phyloP scores from a whole-genome alignment of 495 filamentous ascomycete species.

The Penicillium samsonianum region DNA sequence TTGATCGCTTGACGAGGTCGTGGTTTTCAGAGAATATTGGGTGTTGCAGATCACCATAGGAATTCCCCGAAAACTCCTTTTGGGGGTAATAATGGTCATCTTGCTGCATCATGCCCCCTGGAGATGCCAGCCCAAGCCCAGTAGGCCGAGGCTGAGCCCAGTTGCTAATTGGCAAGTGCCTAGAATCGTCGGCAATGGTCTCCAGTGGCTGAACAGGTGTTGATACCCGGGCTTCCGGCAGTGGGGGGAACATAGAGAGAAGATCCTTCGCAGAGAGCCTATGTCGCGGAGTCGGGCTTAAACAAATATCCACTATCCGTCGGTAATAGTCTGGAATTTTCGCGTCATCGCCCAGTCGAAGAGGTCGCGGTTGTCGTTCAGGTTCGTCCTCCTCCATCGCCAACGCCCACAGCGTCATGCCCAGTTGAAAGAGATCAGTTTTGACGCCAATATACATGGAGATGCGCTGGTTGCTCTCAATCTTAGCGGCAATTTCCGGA shows the following conservation, averaged over 20 bases:
- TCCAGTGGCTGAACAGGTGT: slow-evolving; percentile 6
- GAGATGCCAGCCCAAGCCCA: background rate
- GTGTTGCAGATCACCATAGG: slow-evolving; percentile 14
- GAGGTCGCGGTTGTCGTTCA: slow-evolving; percentile 73
- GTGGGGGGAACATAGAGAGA: slow-evolving; percentile 49
- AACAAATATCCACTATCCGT: slow-evolving; percentile 58
- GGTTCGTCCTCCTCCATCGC: slow-evolving; percentile 88
- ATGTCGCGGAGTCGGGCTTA: slow-evolving; percentile 56
- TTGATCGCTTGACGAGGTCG: slow-evolving; percentile 26
- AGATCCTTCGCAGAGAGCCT: slow-evolving; percentile 60
- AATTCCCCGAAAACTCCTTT: slow-evolving; percentile 7
- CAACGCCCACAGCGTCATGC: slow-evolving; percentile 96
- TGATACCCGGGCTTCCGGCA: slow-evolving; percentile 5
- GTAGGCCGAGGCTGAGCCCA: slow-evolving; percentile 5
- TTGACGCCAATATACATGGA: slow-evolving; percentile 99
- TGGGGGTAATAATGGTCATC: slow-evolving; percentile 2
- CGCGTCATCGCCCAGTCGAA: slow-evolving; percentile 49
- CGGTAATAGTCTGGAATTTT: slow-evolving; percentile 61
- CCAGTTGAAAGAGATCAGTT: slow-evolving; percentile 91
- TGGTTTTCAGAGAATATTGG: slow-evolving; percentile 15
- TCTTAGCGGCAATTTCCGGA: slow-evolving; percentile 83
- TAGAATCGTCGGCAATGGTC: background rate
- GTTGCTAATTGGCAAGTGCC: slow-evolving; percentile 13
- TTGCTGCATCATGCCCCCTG: slow-evolving; percentile 3
- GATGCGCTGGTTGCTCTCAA: slow-evolving; percentile 88